Percentiles rank a stretch among this genome's conserved stretches.
Evolutionary conservation across 1,284 basidiomycete genomes (phyloP).

Genomic region (Filobasidium uniguttulatum): DNA sequence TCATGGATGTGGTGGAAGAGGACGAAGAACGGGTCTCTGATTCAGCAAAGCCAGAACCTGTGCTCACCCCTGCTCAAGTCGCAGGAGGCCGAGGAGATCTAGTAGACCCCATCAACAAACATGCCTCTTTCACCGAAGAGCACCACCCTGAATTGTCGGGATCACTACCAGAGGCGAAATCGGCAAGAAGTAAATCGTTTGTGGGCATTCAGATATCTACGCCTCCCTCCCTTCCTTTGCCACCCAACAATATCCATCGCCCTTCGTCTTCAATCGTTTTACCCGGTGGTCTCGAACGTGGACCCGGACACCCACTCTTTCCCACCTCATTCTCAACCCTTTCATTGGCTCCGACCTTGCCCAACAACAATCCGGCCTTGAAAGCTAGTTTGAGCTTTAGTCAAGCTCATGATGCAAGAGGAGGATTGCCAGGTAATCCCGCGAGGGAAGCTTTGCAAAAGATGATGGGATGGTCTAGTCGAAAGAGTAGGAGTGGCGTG

Average conservation of each 20-base stretch:
- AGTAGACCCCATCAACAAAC: conserved; percentile 20
- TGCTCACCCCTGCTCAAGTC: conserved; percentile 10
- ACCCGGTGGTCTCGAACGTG: conserved; percentile 22
- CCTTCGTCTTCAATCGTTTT: background rate
- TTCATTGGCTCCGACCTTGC: conserved; percentile 27
- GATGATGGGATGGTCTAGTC: conserved; percentile 22
- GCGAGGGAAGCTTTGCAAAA: conserved; percentile 8
- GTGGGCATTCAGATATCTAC: conserved; percentile 32
- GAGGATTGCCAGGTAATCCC: conserved; percentile 6
- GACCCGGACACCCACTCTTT: conserved; percentile 32
- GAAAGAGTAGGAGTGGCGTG: conserved; percentile 27
- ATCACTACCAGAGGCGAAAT: background rate
- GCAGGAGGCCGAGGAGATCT: conserved; percentile 6
- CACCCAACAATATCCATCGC: background rate
- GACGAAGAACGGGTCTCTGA: conserved; percentile 12
- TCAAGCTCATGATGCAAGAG: conserved; percentile 12
- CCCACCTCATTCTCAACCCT: conserved; percentile 28
- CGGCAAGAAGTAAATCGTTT: conserved; percentile 22
- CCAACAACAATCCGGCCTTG: conserved; percentile 14
- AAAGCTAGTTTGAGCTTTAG: conserved; percentile 23
- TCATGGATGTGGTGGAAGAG: conserved; percentile 27
- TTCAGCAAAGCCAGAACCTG: background rate
- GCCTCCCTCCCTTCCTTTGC: conserved; percentile 15
- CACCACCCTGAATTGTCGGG: background rate
- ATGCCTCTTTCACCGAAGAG: conserved; percentile 10